These are phyloP conservation scores for Crithidia thermophila DNA, from an alignment of 208 protist genomes.

Conservation along the genomic window DNA sequence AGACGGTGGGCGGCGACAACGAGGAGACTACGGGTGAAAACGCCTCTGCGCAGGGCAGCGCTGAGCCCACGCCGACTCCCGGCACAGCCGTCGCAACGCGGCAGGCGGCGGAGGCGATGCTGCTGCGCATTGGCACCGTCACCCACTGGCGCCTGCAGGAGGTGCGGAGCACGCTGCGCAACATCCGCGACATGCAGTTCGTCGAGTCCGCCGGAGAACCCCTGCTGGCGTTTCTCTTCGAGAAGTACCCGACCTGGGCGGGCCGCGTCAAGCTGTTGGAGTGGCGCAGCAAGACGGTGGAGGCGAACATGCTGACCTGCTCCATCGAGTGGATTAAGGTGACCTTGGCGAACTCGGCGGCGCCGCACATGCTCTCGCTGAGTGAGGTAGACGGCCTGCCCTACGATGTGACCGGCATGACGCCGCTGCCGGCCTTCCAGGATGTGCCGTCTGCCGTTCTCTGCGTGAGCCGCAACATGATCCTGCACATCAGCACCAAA, in stretches of 20 bases:
- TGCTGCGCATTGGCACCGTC: constrained; percentile 47
- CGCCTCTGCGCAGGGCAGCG: neutral
- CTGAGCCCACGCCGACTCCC: neutral
- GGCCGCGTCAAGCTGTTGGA: constrained; percentile 85
- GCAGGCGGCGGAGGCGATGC: constrained; percentile 1
- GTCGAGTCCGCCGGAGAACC: constrained; percentile 80
- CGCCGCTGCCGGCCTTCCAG: constrained; percentile 60
- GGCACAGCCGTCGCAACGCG: neutral
- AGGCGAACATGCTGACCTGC: constrained; percentile 81
- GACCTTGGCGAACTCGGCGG: constrained; percentile 35
- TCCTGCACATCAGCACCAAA: constrained; percentile 83
- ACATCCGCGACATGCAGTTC: constrained; percentile 89
- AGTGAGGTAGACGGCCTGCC: constrained; percentile 83
- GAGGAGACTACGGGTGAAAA: no score
- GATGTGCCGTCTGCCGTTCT: constrained; percentile 75
- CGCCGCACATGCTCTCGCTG: constrained; percentile 65
- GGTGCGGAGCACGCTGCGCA: constrained; percentile 58
- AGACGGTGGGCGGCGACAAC: neutral
- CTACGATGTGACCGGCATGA: constrained; percentile 83
- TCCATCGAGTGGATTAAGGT: constrained; percentile 79
- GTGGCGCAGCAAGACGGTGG: constrained; percentile 74
- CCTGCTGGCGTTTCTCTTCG: constrained; percentile 78
- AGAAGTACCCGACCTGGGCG: constrained; percentile 80
- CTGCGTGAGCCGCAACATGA: constrained; percentile 70
- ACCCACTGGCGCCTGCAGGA: constrained; percentile 42